Conservation (phyloP, 2,329 filamentous ascomycete genomes). For the Penicillium aurantiogriseum region DNA sequence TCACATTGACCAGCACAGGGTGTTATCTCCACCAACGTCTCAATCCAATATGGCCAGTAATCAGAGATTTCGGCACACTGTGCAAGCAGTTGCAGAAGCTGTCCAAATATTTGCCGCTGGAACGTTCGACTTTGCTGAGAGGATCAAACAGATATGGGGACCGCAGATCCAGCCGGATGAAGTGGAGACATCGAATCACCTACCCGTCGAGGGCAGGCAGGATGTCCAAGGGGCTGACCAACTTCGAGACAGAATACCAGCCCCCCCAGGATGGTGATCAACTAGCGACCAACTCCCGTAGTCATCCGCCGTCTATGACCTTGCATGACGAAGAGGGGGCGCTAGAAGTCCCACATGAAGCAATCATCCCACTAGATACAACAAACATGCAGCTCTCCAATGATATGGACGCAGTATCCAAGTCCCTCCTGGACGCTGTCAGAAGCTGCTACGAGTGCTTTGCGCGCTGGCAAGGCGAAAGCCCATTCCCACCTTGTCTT, state of each 20-base stretch:
- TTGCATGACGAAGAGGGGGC: neutral
- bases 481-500: neutral
- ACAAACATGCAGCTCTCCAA: neutral
- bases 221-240: neutral
- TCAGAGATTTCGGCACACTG: neutral
- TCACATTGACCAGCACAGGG: neutral
- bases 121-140: neutral
- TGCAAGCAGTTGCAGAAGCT: neutral
- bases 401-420: neutral
- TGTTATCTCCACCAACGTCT: neutral
- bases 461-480: neutral
- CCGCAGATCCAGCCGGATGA: neutral
- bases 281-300: neutral
- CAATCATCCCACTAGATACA: neutral
- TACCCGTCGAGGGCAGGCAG: neutral
- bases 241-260: neutral
- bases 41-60: neutral
- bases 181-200: neutral
- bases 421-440: neutral
- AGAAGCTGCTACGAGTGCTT: neutral
- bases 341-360: neutral
- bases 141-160: constrained; percentile 1
- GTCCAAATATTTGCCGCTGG: neutral
- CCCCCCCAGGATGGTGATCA: neutral
- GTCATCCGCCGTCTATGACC: neutral